Percentiles rank a stretch among this genome's conserved stretches.
phyloP scores from a whole-genome alignment of 169 alveolate genomes.

The Plasmodium gallinaceum region DNA sequence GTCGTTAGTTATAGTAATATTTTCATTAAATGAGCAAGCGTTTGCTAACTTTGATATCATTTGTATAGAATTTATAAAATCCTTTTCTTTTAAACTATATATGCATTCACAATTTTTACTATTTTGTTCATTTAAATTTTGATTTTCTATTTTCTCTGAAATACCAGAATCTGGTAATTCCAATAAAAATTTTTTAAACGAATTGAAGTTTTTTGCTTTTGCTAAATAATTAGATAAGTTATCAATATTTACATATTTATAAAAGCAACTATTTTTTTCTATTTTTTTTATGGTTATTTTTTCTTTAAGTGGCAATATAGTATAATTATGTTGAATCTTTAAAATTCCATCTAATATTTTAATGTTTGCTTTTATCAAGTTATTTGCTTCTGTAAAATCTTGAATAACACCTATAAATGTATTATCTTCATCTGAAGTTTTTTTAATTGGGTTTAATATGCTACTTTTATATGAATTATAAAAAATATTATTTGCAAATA shows the following conservation, averaged over 20 bases:
- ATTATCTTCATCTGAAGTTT: constrained; percentile 24
- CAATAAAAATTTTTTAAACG: constrained; percentile 7
- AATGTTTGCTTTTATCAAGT: constrained; percentile 61
- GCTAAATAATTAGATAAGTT: constrained; percentile 25
- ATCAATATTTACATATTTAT: constrained; percentile 40
- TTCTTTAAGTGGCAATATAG: constrained; percentile 48
- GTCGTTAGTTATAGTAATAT: constrained; percentile 63
- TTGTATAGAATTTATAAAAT: constrained; percentile 14
- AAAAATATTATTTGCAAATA: constrained; percentile 61
- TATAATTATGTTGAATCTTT: constrained; percentile 34
- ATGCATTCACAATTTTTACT: neutral
- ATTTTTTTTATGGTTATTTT: constrained; percentile 57
- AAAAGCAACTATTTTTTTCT: constrained; percentile 27
- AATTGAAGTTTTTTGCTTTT: constrained; percentile 13
- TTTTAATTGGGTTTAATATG: constrained; percentile 24
- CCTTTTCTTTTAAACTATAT: neutral
- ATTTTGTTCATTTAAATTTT: neutral
- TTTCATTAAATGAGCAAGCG: constrained; percentile 24
- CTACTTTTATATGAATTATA: constrained; percentile 9
- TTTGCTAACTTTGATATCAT: constrained; percentile 30
- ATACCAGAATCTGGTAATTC: neutral
- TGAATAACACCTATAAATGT: constrained; percentile 60
- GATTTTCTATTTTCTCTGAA: neutral
- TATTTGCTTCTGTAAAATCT: constrained; percentile 66
- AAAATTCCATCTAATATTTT: constrained; percentile 55